A percentile compares a stretch with the other conserved stretches of the same genome.
These are phyloP conservation scores for Penicillium polonicum DNA, from an alignment of 2,329 filamentous ascomycete species.

Conservation along the genomic window DNA sequence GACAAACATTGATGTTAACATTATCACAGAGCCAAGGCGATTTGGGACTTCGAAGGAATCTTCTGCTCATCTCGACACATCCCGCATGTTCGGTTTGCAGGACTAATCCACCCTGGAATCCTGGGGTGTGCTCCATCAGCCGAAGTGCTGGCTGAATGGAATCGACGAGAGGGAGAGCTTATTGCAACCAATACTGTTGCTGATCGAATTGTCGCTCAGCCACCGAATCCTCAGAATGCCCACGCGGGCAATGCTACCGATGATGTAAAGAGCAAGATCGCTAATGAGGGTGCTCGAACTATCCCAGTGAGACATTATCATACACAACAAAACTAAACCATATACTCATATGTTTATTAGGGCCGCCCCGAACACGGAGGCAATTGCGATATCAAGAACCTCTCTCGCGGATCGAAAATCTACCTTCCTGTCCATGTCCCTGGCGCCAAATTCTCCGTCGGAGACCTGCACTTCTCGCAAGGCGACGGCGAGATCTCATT, in stretches of 20 bases:
- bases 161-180: slow-evolving; percentile 75
- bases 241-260: slow-evolving; percentile 67
- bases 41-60: slow-evolving; percentile 76
- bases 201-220: slow-evolving; percentile 70
- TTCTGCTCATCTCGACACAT: slow-evolving; percentile 84
- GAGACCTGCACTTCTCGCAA: slow-evolving; percentile 83
- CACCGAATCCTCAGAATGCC: slow-evolving; percentile 68
- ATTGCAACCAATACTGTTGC: slow-evolving; percentile 67
- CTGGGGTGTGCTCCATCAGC: slow-evolving; percentile 82
- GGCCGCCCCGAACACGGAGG: slow-evolving; percentile 83
- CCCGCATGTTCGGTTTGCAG: slow-evolving; percentile 81
- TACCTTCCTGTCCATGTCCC: slow-evolving; percentile 84
- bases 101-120: slow-evolving; percentile 88
- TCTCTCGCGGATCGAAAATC: slow-evolving; percentile 74
- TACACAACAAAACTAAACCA: not conserved
- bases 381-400: slow-evolving; percentile 89
- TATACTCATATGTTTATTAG: slow-evolving; percentile 13
- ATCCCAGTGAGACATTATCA: slow-evolving; percentile 58
- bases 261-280: slow-evolving; percentile 65
- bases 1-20: not conserved
- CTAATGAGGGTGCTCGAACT: slow-evolving; percentile 75
- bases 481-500: slow-evolving; percentile 91
- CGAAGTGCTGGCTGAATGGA: slow-evolving; percentile 78
- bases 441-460: slow-evolving; percentile 86
- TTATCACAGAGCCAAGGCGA: slow-evolving; percentile 59